Base-by-base conservation (phyloP, 1,284 basidiomycete species). In the Hypsizygus ulmarius region DNA sequence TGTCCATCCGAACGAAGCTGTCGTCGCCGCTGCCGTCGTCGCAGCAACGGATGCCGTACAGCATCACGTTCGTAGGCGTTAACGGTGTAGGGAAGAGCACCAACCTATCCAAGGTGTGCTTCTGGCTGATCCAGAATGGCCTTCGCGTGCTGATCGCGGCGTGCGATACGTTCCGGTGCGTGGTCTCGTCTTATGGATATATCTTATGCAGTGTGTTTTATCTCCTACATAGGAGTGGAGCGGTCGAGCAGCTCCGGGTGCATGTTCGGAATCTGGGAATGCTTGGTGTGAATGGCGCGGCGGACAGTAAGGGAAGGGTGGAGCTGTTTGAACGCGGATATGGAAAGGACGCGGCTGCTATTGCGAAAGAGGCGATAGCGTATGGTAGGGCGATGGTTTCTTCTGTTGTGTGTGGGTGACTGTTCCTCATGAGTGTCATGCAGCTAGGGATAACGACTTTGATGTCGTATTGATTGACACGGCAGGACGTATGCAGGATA, bases 11-110 rank as follows among this genome's bases (percentile, higher is more conserved):
- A 45, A 82, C 78, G 9, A 92, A 90, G 58, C 67, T 87, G 4
- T 79, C 82, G 0, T 82, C 86, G 0, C 82, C 87, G 2, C 64
- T 87, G 30, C 68, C 82, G 1, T 84, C 86, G 1, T 81, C 81
- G 21, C 85, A 87, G 59, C 84, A 84, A 59, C 83, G 90, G 11
- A 74, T 85, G 56, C 95, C 94, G 0, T 99, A 98, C 68, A 85
- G 86, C 53, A 90, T 99, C 60, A 88, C 93, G 0, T 99, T 99
- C 64, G 95, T 99, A 36, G 97, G 97, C n/a, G 97, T 99, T 43
- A 99, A 99, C 64, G 97, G 97, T 16, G 97, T 99, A 15, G 97
- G 97, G 43, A 99, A 99, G 73, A 97, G 93, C 58, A 99, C 97
- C 3, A 99, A 98, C 66, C 71, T 99, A 21, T 93, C 90, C 44